These are phyloP conservation scores for Eucalyptus brandiana DNA, from an alignment of 345 rosid species.

Conservation along the genomic window DNA sequence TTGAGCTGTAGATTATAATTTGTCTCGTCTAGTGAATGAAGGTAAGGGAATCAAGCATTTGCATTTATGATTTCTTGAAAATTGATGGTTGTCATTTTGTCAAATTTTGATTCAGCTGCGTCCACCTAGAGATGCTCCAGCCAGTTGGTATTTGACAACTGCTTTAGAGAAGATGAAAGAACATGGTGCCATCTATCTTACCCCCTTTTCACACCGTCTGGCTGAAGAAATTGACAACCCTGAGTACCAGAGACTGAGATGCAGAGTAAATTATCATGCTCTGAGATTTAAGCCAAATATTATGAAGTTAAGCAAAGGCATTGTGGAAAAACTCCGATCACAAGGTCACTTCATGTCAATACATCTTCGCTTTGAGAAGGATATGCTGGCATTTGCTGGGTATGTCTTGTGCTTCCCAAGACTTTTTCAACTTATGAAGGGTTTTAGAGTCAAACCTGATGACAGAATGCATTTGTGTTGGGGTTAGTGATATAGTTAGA, in stretches of 20 bases:
- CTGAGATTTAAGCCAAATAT: constrained; percentile 88
- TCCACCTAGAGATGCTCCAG: constrained; percentile 93
- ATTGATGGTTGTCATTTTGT: neutral
- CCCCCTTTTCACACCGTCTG: constrained; percentile 96
- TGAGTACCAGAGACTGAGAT: constrained; percentile 92
- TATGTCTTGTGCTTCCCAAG: constrained; percentile 15
- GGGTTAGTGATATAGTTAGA: neutral
- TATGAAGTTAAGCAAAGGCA: constrained; percentile 81
- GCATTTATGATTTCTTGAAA: neutral
- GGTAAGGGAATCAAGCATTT: neutral
- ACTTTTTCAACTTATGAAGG: neutral
- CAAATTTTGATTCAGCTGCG: constrained; percentile 38
- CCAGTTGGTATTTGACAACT: constrained; percentile 73
- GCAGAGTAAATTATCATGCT: constrained; percentile 99
- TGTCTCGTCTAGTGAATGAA: neutral
- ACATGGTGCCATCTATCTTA: constrained; percentile 89
- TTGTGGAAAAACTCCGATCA: constrained; percentile 92
- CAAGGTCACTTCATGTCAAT: constrained; percentile 98
- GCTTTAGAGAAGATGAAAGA: constrained; percentile 89
- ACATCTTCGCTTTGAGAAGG: constrained; percentile 99
- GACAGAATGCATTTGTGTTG: neutral
- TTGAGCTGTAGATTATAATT: neutral
- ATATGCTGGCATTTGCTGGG: constrained; percentile 99
- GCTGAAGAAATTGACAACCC: constrained; percentile 90
- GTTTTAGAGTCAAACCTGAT: neutral